Evolutionary conservation across 345 rosid genomes (phyloP).

Genomic region (Gossypium raimondii): DNA sequence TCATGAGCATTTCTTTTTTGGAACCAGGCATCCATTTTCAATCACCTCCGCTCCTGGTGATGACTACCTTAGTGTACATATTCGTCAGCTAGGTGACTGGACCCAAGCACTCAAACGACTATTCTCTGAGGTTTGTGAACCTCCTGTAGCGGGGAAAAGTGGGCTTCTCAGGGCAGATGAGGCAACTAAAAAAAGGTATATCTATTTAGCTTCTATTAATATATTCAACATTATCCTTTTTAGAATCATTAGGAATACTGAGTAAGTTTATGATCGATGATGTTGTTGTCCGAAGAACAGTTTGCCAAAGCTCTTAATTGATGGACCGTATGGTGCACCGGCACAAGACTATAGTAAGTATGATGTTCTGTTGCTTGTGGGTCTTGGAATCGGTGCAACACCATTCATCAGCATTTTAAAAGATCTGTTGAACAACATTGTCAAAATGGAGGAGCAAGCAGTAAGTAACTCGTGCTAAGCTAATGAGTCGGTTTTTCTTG

Average conservation of each 20-base stretch:
- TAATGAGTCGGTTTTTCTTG: neutral
- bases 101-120: constrained; percentile 88
- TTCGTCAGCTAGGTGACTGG: constrained; percentile 95
- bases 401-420: constrained; percentile 96
- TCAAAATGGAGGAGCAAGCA: constrained; percentile 84
- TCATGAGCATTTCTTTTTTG: constrained; percentile 9
- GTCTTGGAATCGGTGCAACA: constrained; percentile 97
- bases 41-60: constrained; percentile 97
- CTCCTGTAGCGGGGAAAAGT: constrained; percentile 78
- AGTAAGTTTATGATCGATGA: constrained; percentile 7
- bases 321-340: constrained; percentile 99
- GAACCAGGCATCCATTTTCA: constrained; percentile 93
- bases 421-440: constrained; percentile 83
- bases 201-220: neutral
- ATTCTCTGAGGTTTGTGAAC: constrained; percentile 78
- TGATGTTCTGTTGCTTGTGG: constrained; percentile 86
- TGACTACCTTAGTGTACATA: constrained; percentile 88
- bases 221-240: neutral
- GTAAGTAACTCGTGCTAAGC: constrained; percentile 38
- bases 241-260: neutral
- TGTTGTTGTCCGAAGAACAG: constrained; percentile 34
- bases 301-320: constrained; percentile 87
- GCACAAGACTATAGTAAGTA: constrained; percentile 91
- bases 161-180: constrained; percentile 98
- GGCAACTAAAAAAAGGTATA: constrained; percentile 72